phyloP scores from a whole-genome alignment of 2,329 filamentous ascomycete genomes.

The Metarhizium anisopliae region DNA sequence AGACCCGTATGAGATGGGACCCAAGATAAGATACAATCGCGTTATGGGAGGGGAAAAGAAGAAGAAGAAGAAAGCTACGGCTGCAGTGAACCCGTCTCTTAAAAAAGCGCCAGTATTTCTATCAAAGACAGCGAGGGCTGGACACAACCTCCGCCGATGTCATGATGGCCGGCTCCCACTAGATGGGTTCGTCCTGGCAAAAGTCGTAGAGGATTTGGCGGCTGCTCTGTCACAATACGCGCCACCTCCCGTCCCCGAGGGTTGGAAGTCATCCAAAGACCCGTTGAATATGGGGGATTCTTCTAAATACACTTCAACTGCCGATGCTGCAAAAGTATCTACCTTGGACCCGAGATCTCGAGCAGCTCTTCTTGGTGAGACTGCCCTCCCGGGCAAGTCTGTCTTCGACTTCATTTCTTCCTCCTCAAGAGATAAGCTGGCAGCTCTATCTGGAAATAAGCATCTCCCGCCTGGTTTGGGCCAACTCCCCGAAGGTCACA shows the following conservation, averaged over 20 bases:
- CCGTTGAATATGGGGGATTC: slow-evolving; percentile 3
- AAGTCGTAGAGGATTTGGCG: slow-evolving; percentile 31
- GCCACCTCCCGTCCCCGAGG: slow-evolving; percentile 59
- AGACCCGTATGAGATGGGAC: slow-evolving; percentile 86
- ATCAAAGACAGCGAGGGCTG: slow-evolving; percentile 40
- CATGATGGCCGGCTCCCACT: slow-evolving; percentile 75
- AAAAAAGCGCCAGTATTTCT: slow-evolving; percentile 65
- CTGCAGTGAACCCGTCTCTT: slow-evolving; percentile 54
- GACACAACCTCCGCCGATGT: slow-evolving; percentile 47
- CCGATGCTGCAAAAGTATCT: slow-evolving; percentile 70
- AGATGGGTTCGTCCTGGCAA: slow-evolving; percentile 68
- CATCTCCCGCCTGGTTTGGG: slow-evolving; percentile 71
- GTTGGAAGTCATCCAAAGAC: slow-evolving; percentile 60
- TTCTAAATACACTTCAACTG: slow-evolving; percentile 50
- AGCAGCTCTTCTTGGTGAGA: slow-evolving; percentile 73
- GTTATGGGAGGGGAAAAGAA: slow-evolving; percentile 75
- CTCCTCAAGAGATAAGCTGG: slow-evolving; percentile 68
- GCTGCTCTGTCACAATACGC: slow-evolving; percentile 36
- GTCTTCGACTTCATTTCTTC: slow-evolving; percentile 88
- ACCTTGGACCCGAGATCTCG: slow-evolving; percentile 67
- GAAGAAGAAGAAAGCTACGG: slow-evolving; percentile 51
- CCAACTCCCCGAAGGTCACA: slow-evolving; percentile 60
- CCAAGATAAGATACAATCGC: slow-evolving; percentile 79
- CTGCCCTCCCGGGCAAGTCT: slow-evolving; percentile 74
- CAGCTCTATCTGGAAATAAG: slow-evolving; percentile 61